Percentiles rank a stretch among this genome's conserved stretches.
Conservation (phyloP, 768 basidiomycete genomes). For the Tulasnella sp. region DNA sequence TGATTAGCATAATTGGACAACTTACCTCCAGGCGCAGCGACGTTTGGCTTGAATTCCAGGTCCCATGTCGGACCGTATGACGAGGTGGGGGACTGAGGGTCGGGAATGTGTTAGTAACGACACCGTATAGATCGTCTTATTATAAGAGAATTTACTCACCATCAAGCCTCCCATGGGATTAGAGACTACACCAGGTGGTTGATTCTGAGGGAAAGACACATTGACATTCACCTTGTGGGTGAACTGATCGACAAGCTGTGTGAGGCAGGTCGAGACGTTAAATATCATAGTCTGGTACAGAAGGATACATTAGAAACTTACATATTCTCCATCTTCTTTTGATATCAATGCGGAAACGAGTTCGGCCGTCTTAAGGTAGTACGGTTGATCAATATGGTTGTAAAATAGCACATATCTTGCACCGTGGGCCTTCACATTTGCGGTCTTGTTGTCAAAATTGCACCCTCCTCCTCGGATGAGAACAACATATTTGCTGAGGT, state of each 20-base stretch:
- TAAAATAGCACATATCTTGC: constrained; percentile 54
- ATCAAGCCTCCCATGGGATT: constrained; percentile 40
- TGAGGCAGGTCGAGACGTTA: too few relatives aligned
- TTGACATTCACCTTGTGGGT: neutral
- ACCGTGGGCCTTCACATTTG: constrained; percentile 58
- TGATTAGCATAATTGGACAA: neutral
- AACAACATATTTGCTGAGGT: constrained; percentile 44
- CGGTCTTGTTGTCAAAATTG: constrained; percentile 51
- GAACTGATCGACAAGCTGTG: constrained; percentile 23
- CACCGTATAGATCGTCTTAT: neutral
- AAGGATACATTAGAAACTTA: neutral
- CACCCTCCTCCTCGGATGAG: constrained; percentile 47
- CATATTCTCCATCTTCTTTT: constrained; percentile 53
- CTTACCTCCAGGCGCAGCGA: constrained; percentile 41
- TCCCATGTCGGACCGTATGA: constrained; percentile 47
- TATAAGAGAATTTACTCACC: neutral
- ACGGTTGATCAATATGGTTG: constrained; percentile 43
- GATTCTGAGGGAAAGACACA: constrained; percentile 24
- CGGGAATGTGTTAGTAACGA: too few relatives aligned
- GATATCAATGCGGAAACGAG: constrained; percentile 52
- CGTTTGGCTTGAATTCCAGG: constrained; percentile 40
- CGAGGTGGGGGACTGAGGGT: constrained; percentile 38
- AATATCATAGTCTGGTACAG: too few relatives aligned
- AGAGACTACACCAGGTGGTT: neutral
- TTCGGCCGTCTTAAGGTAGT: constrained; percentile 43